Evolutionary conservation across 1,284 basidiomycete genomes (phyloP), one percentile per base, ranked within the genome.

Genomic region (Ceratobasidium sp.): DNA sequence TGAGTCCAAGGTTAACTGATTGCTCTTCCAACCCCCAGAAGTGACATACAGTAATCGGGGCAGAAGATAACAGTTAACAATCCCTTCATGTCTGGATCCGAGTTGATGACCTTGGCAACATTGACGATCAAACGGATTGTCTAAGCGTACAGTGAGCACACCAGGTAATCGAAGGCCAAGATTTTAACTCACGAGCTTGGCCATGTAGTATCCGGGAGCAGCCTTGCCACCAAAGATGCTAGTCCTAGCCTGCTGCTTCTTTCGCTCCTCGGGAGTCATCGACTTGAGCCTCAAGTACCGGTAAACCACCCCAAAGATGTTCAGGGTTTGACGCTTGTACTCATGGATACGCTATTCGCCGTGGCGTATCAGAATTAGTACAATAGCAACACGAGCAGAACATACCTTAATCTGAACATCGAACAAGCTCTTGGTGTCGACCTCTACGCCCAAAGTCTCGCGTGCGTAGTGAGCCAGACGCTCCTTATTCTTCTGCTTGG

Each of bases 41-140:
- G 8, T 17, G 57, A 72, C 3, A 69, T 90, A 6, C 89, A 90
- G 80, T 96, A 95, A 78, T 96, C 93, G 0, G 81, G 80, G 13
- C 82, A 83, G 87, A 95, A 95, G 80, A 89, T 91, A 70, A 96
- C 83, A 64, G 87, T 87, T 72, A 96, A 87, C 72, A 90, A 86
- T 72, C 93, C 84, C 74, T 90, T 91, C 20, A 93, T 91, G 68
- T 96, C 94, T 0, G 90, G 87, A 77, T 97, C 95, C 20, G 81
- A 83, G 79, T 96, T 95, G 80, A 96, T 85, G 72, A 93, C 82
- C 68, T 89, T 87, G 34, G 91, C 89, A 70, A 93, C 93, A 74
- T 94, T 94, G 74, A 94, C 90, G 77, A 96, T 94, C 64, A 96
- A 86, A 56, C 92, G 90, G 73, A 96, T 96, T n/a, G 92, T 93